phyloP scores from a whole-genome alignment of 2,329 filamentous ascomycete genomes.

The Colletotrichum plurivorum region DNA sequence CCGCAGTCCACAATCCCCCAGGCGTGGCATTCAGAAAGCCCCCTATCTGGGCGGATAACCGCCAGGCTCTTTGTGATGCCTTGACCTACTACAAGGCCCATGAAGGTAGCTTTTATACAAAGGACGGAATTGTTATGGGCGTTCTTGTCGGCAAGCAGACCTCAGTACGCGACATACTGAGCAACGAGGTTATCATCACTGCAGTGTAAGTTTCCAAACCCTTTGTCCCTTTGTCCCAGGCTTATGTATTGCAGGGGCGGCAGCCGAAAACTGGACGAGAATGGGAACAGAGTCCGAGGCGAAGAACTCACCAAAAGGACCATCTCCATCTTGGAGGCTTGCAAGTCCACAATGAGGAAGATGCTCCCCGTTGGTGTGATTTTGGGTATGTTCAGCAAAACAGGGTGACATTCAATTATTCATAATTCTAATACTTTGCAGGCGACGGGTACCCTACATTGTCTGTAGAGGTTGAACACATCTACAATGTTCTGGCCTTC shows the following conservation, averaged over 20 bases:
- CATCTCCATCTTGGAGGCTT: constrained; percentile 49
- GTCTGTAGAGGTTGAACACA: constrained; percentile 65
- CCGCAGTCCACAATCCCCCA: background rate
- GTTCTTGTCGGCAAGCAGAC: constrained; percentile 72
- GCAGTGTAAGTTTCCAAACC: constrained; percentile 63
- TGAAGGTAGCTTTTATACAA: constrained; percentile 71
- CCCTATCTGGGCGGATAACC: constrained; percentile 67
- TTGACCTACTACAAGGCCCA: constrained; percentile 73
- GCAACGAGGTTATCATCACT: constrained; percentile 74
- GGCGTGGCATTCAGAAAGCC: constrained; percentile 8
- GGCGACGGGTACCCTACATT: constrained; percentile 66
- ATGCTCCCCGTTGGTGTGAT: constrained; percentile 68
- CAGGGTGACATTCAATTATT: no score
- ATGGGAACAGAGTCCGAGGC: constrained; percentile 59
- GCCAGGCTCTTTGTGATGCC: constrained; percentile 75
- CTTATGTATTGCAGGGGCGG: constrained; percentile 64
- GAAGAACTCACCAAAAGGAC: constrained; percentile 57
- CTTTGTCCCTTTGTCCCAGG: background rate
- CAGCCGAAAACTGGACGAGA: constrained; percentile 60
- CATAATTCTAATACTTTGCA: constrained; percentile 42
- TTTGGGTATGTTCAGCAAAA: constrained; percentile 57
- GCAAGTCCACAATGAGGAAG: constrained; percentile 61
- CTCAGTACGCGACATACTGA: constrained; percentile 70
- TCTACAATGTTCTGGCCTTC: constrained; percentile 77
- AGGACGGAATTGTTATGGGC: constrained; percentile 63